Evolutionary conservation across 1,284 basidiomycete species (phyloP), one percentile per base, ranked within the genome.

Genomic region (Austroboletus novae-zelandiae): DNA sequence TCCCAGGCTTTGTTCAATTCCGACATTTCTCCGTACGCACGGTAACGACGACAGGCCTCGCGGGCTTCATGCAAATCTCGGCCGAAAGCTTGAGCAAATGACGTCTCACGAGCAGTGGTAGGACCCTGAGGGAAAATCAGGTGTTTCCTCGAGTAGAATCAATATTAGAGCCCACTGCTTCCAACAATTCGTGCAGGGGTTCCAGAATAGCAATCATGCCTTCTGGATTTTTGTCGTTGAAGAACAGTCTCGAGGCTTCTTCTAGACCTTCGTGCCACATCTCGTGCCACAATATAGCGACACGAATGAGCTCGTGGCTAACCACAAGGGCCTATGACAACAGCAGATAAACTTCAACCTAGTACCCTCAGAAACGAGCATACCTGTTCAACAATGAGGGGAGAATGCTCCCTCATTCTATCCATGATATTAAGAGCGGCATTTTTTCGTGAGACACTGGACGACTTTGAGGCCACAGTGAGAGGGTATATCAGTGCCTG

Each of bases 1-100:
- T 99, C 97, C 97, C 97, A 99, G n/a, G 97, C 97, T 67, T 93
- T 94, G 66, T 98, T 97, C 50, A 99, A 75, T 65, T 99, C 94
- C 51, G 83, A 84, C 51, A 84, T 82, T 66, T 99, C 95, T 35
- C 91, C 91, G 63, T 91, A 91, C 36, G 85, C 80, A 39, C 89
- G 84, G 77, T 91, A 99, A 40, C 93, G 79, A 47, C 86, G 79
- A 59, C 94, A 94, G 42, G 92, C 94, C 65, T 97, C 94, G 36
- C 94, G 82, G n/a, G 97, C 97, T 63, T 98, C 94, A 39, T 84
- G 84, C 32, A 99, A 78, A 62, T 99, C 97, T 47, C 94, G 83
- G 4, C 95, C 94, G 66, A 98, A 98, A 4, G 89, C 90, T 71
- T 99, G 95, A 3, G 86, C 83, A 69, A 99, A 99, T 0, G 95